Conservation (phyloP, 2,329 filamentous ascomycete genomes). For the Calonectria leucothoes region DNA sequence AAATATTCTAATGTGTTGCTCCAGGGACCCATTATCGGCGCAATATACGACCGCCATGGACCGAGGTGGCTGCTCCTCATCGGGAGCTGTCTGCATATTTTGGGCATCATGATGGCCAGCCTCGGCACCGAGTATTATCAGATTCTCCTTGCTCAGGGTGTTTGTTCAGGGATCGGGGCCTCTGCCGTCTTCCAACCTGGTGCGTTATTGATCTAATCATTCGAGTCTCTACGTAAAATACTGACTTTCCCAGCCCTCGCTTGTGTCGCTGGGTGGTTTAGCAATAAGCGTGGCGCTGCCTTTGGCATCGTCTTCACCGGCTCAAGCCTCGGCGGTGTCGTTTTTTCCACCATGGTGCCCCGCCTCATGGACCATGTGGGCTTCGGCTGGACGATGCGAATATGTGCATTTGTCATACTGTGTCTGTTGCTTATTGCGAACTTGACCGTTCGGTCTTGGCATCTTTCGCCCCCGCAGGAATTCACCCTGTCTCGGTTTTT, state of each 20-base stretch:
- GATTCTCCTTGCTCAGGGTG: conserved; percentile 53
- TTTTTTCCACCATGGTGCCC: conserved; percentile 55
- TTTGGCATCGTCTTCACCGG: conserved; percentile 50
- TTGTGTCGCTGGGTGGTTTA: conserved; percentile 49
- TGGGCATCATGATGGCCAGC: conserved; percentile 73
- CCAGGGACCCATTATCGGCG: conserved; percentile 69
- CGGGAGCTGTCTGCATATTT: conserved; percentile 69
- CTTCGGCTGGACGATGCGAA: conserved; percentile 55
- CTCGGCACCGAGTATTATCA: conserved; percentile 56
- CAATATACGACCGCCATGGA: conserved; percentile 72
- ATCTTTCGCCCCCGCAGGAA: conserved; percentile 40
- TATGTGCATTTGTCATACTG: conserved; percentile 51
- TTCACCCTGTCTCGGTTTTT: conserved; percentile 44
- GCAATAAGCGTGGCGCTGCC: conserved; percentile 46
- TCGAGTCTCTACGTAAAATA: fast-evolving
- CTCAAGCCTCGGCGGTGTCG: conserved; percentile 52
- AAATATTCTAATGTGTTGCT: not conserved
- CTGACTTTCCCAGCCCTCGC: conserved; percentile 37
- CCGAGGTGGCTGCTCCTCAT: conserved; percentile 65
- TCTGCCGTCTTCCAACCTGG: conserved; percentile 47
- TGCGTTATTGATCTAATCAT: conserved; percentile 19
- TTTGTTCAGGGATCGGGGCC: conserved; percentile 50
- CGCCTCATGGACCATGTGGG: conserved; percentile 49
- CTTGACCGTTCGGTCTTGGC: conserved; percentile 42
- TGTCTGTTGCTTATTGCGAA: conserved; percentile 46